A percentile compares a stretch with the other conserved stretches of the same genome.
Evolutionary conservation across 1,139 yeast genomes (phyloP).

Genomic region (Hanseniaspora sp.): DNA sequence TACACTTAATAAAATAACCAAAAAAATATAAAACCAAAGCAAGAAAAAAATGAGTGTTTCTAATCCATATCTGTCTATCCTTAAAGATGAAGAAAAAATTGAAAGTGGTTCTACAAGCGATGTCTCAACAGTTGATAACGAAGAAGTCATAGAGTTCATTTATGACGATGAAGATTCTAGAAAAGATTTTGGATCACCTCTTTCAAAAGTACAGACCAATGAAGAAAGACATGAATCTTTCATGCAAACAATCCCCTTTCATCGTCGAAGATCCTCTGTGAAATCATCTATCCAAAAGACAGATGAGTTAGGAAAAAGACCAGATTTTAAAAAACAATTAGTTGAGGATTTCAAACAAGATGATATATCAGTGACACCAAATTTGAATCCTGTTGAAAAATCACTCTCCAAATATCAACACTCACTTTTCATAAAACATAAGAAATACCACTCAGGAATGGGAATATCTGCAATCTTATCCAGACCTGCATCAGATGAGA

Average conservation of each 20-base stretch:
- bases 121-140: background rate
- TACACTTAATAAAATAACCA: too few relatives aligned
- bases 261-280: background rate
- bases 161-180: background rate
- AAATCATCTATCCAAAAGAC: background rate
- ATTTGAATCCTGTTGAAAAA: slow-evolving; percentile 4
- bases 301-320: background rate
- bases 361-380: background rate
- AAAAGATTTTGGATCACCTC: background rate
- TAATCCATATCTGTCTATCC: background rate
- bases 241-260: slow-evolving; percentile 2
- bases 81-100: background rate
- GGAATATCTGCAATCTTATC: slow-evolving; percentile 32
- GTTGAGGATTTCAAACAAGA: slow-evolving; percentile 11
- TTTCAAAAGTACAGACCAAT: background rate
- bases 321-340: background rate
- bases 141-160: background rate
- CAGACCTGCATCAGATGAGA: slow-evolving; percentile 21
- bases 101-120: background rate
- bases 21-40: too few relatives aligned
- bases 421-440: slow-evolving; percentile 21
- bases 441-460: slow-evolving; percentile 20
- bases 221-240: slow-evolving; percentile 9
- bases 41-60: background rate
- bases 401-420: slow-evolving; percentile 10